Evolutionary conservation across 306 rosid species (phyloP).

Genomic region (Glycine soja): DNA sequence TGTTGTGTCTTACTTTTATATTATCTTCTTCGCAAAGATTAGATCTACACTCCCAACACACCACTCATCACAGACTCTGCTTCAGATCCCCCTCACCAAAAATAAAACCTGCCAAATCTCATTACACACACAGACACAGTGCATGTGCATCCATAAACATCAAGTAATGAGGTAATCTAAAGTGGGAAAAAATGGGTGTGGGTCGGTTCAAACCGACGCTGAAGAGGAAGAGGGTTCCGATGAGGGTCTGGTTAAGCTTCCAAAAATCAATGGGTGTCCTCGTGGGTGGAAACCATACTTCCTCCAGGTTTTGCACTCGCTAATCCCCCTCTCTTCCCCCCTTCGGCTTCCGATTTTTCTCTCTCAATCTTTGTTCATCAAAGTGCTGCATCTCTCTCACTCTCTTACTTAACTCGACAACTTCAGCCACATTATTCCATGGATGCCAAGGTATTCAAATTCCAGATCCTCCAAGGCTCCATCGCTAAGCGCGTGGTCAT

Average conservation of each 20-base stretch:
- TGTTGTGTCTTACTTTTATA: not conserved
- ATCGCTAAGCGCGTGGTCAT: slow-evolving; percentile 63
- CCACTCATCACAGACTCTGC: not conserved
- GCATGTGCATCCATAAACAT: not conserved
- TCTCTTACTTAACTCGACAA: not conserved
- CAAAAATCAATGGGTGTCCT: slow-evolving; percentile 87
- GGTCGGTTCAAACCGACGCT: not conserved
- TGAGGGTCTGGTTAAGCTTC: slow-evolving; percentile 77
- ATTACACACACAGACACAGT: too few species aligned
- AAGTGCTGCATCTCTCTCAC: too few species aligned
- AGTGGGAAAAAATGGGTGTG: not conserved
- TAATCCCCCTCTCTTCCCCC: slow-evolving; percentile 41
- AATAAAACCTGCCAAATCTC: too few species aligned
- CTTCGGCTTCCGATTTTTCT: slow-evolving; percentile 44
- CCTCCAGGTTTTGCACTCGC: slow-evolving; percentile 97
- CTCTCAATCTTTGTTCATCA: not conserved
- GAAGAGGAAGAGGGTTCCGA: slow-evolving; percentile 53
- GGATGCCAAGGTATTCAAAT: slow-evolving; percentile 57
- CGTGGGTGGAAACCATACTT: slow-evolving; percentile 97
- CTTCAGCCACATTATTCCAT: slow-evolving; percentile 22
- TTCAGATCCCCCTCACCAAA: too few species aligned
- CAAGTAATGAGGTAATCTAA: slow-evolving; percentile 39
- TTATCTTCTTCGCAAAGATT: too few species aligned
- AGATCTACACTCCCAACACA: not conserved
- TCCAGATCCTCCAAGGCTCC: slow-evolving; percentile 67